Conservation (phyloP, 805 yeast species). For the Teunomyces atbi region DNA sequence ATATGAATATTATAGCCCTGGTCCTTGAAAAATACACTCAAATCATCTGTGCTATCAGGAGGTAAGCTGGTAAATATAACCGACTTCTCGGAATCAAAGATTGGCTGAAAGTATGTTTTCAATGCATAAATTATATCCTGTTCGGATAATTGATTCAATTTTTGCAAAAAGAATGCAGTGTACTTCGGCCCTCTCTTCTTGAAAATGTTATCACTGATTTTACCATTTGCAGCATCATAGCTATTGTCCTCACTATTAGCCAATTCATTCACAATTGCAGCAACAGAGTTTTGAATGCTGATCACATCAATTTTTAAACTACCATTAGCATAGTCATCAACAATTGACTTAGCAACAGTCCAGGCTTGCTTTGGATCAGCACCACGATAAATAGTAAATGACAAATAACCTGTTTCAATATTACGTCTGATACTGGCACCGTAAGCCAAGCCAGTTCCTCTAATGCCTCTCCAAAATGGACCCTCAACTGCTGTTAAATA, state of each 20-base stretch:
- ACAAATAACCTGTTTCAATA: constrained; percentile 65
- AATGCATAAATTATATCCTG: constrained; percentile 52
- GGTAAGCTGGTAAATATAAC: constrained; percentile 72
- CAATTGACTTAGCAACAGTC: constrained; percentile 62
- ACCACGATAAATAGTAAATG: constrained; percentile 73
- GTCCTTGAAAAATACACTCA: constrained; percentile 45
- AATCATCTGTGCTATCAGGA: constrained; percentile 53
- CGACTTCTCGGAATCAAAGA: constrained; percentile 59
- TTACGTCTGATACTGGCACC: constrained; percentile 67
- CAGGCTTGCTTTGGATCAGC: constrained; percentile 73
- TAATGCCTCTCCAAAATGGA: constrained; percentile 93
- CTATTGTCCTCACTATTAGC: constrained; percentile 69
- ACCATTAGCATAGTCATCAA: constrained; percentile 60
- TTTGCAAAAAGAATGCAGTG: constrained; percentile 50
- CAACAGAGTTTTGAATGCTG: constrained; percentile 68
- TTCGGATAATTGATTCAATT: constrained; percentile 50
- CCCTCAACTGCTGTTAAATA: constrained; percentile 88
- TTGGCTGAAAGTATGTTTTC: constrained; percentile 57
- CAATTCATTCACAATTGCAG: constrained; percentile 68
- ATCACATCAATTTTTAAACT: constrained; percentile 51
- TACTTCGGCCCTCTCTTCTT: constrained; percentile 70
- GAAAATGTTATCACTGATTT: constrained; percentile 64
- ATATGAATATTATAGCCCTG: constrained; percentile 61
- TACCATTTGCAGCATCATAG: constrained; percentile 61
- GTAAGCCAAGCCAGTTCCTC: constrained; percentile 93